phyloP scores from a whole-genome alignment of 768 basidiomycete species.

The Kwoniella dendrophila region DNA sequence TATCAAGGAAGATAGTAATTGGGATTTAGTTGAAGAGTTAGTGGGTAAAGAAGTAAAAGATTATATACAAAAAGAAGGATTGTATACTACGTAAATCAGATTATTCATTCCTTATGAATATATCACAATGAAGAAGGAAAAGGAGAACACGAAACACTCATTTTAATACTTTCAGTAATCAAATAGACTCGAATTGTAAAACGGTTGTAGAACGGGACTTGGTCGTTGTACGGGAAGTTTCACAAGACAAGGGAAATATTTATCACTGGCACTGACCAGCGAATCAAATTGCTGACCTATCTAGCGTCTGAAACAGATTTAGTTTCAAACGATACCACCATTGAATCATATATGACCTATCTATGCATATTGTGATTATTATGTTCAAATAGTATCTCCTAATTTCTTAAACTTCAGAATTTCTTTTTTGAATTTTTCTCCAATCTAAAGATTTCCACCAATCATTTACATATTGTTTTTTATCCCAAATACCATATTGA shows the following conservation, averaged over 20 bases:
- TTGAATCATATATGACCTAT: too few species aligned
- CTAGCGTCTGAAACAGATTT: too few species aligned
- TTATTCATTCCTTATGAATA: too few species aligned
- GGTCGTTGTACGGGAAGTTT: not conserved
- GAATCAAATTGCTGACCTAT: not conserved
- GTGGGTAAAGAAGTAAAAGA: conserved; percentile 61
- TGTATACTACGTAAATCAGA: conserved; percentile 51
- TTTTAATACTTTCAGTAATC: too few species aligned
- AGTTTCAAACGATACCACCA: too few species aligned
- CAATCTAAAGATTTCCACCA: conserved; percentile 53
- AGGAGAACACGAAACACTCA: not conserved
- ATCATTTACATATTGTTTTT: conserved; percentile 47
- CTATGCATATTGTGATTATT: not conserved
- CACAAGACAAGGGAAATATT: not conserved
- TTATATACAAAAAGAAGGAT: conserved; percentile 61
- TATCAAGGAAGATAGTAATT: conserved; percentile 51
- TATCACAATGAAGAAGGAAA: not conserved
- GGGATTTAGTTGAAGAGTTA: conserved; percentile 53
- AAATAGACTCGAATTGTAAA: too few species aligned
- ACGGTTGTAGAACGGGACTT: too few species aligned
- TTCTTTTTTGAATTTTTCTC: conserved; percentile 35
- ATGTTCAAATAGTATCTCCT: not conserved
- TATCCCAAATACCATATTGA: conserved; percentile 50
- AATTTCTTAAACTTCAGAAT: conserved; percentile 1
- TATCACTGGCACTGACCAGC: not conserved